A percentile compares a stretch with the other conserved stretches of the same genome.
Conservation (phyloP, 192 early-diverging fungal species). For the Dissophora ornata region DNA sequence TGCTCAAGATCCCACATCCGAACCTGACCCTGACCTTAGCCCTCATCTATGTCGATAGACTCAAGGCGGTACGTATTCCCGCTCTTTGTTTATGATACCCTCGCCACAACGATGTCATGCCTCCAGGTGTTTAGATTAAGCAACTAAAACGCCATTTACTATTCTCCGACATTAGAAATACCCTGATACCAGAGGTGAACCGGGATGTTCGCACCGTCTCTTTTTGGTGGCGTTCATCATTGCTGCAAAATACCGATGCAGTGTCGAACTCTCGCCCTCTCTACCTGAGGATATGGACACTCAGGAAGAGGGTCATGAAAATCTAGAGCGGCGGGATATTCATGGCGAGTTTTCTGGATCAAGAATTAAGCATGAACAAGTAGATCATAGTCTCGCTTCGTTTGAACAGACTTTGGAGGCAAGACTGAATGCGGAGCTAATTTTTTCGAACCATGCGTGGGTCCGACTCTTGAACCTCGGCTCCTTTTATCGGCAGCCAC, state of each 20-base stretch:
- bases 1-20: slow-evolving; percentile 32
- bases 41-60: slow-evolving; percentile 44
- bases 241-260: slow-evolving; percentile 57
- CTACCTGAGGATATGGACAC: slow-evolving; percentile 6
- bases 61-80: slow-evolving; percentile 43
- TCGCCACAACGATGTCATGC: no score
- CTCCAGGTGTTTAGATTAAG: no score
- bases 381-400: no score
- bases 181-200: slow-evolving; percentile 53
- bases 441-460: slow-evolving; percentile 51
- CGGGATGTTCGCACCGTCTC: slow-evolving; percentile 60
- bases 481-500: slow-evolving; percentile 28
- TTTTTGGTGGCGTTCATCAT: slow-evolving; percentile 63
- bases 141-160: no score
- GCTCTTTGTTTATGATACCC: slow-evolving; percentile 1
- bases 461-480: slow-evolving; percentile 45
- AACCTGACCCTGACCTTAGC: slow-evolving; percentile 49
- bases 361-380: no score
- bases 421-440: slow-evolving; percentile 29
- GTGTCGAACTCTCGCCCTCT: slow-evolving; percentile 33
- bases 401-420: slow-evolving; percentile 10
- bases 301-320: background rate
- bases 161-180: slow-evolving; percentile 53
- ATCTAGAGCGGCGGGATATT: no score
- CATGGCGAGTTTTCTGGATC: no score